Evolutionary conservation across 257 asterid genomes (phyloP).

Genomic region (Anisodus acutangulus): DNA sequence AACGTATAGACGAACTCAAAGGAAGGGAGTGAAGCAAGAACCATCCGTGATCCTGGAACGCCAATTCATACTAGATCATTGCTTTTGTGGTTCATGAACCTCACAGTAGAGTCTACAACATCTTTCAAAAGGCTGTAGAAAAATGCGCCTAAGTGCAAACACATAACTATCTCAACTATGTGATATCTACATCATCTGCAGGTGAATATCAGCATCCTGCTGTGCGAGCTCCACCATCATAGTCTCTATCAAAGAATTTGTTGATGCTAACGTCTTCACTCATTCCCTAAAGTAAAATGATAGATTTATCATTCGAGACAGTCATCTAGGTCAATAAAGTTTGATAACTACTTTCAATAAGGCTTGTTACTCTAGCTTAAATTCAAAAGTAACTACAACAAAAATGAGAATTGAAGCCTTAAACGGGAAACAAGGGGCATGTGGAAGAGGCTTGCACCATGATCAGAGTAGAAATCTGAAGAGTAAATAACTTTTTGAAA

Average conservation of each 20-base stretch:
- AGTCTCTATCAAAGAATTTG: slow-evolving; percentile 92
- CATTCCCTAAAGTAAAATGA: slow-evolving; percentile 68
- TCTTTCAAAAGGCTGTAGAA: neutral
- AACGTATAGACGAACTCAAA: neutral
- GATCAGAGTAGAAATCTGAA: neutral
- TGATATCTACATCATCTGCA: slow-evolving; percentile 57
- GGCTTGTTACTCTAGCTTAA: neutral
- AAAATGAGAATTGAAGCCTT: too few relatives aligned
- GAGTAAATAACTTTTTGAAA: neutral
- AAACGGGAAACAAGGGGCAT: too few relatives aligned
- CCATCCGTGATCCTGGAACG: neutral
- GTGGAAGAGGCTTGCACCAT: too few relatives aligned
- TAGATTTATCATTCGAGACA: neutral
- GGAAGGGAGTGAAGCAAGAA: neutral
- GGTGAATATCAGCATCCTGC: slow-evolving; percentile 90
- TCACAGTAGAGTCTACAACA: neutral
- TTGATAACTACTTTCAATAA: neutral
- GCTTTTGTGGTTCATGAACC: neutral
- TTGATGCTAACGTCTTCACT: slow-evolving; percentile 92
- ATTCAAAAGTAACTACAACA: too few relatives aligned
- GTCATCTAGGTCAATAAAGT: too few relatives aligned
- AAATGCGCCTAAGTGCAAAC: neutral
- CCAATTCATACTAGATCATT: neutral
- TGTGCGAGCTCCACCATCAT: slow-evolving; percentile 96
- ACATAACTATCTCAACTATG: neutral